These are phyloP conservation scores for Piloderma croceum DNA, from an alignment of 768 basidiomycete genomes.

Conservation along the genomic window DNA sequence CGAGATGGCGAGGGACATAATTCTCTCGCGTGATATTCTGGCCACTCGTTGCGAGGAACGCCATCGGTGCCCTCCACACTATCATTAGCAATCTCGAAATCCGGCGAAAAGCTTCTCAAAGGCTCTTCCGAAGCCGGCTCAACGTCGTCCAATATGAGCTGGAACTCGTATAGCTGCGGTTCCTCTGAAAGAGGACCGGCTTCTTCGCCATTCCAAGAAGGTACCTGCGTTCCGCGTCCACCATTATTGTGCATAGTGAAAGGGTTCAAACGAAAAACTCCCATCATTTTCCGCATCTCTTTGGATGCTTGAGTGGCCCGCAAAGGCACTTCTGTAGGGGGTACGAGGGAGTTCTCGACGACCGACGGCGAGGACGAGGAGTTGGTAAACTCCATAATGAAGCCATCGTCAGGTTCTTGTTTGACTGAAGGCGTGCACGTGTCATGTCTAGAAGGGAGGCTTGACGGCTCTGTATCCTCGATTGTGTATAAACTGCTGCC, in stretches of 20 bases:
- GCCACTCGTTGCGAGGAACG: too few species aligned
- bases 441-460: too few species aligned
- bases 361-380: conserved; percentile 4
- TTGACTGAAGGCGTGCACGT: conserved; percentile 27
- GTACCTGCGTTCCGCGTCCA: conserved; percentile 33
- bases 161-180: conserved; percentile 62
- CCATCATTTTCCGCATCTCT: conserved; percentile 74
- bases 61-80: too few species aligned
- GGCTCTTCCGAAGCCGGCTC: too few species aligned
- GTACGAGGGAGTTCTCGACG: conserved; percentile 35
- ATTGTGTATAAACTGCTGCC: too few species aligned
- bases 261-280: conserved; percentile 69
- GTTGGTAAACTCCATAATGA: conserved; percentile 31
- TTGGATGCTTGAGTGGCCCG: conserved; percentile 70
- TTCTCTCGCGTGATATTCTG: too few species aligned
- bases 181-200: conserved; percentile 56
- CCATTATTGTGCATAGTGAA: conserved; percentile 59
- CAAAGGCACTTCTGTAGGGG: conserved; percentile 63
- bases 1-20: too few species aligned
- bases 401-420: conserved; percentile 26
- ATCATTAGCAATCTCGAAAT: too few species aligned
- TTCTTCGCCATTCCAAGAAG: conserved; percentile 43
- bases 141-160: too few species aligned
- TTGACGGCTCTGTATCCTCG: too few species aligned
- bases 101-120: too few species aligned